These are phyloP conservation scores for Lachancea dasiensis DNA, from an alignment of 805 yeast genomes.

Conservation along the genomic window DNA sequence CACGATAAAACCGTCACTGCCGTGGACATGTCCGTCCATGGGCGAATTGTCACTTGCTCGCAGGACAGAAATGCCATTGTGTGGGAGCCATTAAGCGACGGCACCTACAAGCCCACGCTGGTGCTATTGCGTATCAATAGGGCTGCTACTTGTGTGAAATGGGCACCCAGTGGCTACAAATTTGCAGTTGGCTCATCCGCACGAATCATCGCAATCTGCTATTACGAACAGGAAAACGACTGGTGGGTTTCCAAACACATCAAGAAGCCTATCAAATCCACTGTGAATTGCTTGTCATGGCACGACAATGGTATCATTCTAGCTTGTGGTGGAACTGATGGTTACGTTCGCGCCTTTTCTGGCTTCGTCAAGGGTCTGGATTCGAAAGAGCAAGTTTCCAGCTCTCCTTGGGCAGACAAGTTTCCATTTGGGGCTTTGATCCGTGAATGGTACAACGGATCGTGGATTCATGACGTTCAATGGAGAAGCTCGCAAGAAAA, in stretches of 20 bases:
- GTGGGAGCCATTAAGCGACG: constrained; percentile 72
- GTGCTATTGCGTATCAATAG: constrained; percentile 89
- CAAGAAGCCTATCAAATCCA: constrained; percentile 88
- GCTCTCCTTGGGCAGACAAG: constrained; percentile 89
- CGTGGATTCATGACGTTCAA: constrained; percentile 89
- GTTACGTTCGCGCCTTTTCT: constrained; percentile 83
- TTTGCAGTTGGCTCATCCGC: constrained; percentile 98
- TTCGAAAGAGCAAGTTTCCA: constrained; percentile 41
- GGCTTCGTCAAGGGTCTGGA: constrained; percentile 88
- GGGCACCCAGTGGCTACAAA: constrained; percentile 94
- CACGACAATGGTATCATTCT: constrained; percentile 86
- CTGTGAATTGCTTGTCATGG: constrained; percentile 81
- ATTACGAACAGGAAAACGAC: constrained; percentile 91
- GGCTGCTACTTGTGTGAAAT: constrained; percentile 88
- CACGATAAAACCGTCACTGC: constrained; percentile 95
- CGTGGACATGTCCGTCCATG: constrained; percentile 82
- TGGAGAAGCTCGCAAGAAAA: constrained; percentile 77
- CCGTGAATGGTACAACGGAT: constrained; percentile 47
- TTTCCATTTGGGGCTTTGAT: constrained; percentile 84
- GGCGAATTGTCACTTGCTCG: constrained; percentile 91
- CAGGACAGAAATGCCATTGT: constrained; percentile 97
- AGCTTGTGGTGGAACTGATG: constrained; percentile 90
- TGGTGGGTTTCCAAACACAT: constrained; percentile 99
- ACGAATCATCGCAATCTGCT: constrained; percentile 89
- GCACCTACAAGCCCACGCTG: constrained; percentile 74